phyloP scores from a whole-genome alignment of 768 basidiomycete species.

The Gymnopilus dilepis region DNA sequence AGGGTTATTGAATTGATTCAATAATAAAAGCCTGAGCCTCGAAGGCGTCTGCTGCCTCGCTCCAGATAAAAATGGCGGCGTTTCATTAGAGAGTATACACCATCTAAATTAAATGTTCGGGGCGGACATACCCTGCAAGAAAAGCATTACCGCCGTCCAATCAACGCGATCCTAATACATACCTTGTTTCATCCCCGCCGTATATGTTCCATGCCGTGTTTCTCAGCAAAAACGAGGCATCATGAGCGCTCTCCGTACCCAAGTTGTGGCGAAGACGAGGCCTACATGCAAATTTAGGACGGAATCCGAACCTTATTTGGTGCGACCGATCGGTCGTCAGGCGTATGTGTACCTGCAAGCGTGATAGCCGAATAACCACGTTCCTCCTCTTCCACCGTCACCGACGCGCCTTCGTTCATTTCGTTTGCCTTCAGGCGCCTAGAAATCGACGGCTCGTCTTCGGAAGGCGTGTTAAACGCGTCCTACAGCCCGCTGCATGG shows the following conservation, averaged over 20 bases:
- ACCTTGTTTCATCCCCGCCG: slow-evolving; percentile 12
- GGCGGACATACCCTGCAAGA: neutral
- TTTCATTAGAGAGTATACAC: neutral
- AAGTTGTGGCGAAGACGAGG: neutral
- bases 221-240: neutral
- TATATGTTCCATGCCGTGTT: neutral
- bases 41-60: neutral
- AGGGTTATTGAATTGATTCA: neutral
- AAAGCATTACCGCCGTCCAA: slow-evolving; percentile 1
- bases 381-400: slow-evolving; percentile 4
- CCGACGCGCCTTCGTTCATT: slow-evolving; percentile 4
- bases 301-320: neutral
- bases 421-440: neutral
- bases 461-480: neutral
- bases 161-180: slow-evolving; percentile 5
- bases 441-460: neutral
- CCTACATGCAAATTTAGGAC: neutral
- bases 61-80: neutral
- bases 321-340: slow-evolving; percentile 12
- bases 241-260: slow-evolving; percentile 2
- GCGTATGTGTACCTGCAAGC: neutral
- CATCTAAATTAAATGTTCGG: slow-evolving; percentile 13
- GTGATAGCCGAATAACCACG: slow-evolving; percentile 9
- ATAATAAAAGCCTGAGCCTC: neutral
- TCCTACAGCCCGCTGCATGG: neutral